Conservation (phyloP, 1,284 basidiomycete genomes). For the Fistulinella cinereoalba region DNA sequence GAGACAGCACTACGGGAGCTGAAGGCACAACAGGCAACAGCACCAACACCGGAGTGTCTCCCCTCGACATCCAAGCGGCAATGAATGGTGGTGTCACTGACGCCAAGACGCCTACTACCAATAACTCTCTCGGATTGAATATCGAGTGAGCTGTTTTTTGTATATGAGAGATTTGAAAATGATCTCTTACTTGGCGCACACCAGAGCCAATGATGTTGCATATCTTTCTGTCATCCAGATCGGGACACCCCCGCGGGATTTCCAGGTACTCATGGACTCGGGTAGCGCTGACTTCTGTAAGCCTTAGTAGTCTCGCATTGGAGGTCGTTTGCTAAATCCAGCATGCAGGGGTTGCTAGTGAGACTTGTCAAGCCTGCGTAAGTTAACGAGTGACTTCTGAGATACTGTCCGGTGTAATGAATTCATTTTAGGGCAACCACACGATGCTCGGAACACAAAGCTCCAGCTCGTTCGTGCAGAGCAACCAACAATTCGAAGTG, state of each 20-base stretch:
- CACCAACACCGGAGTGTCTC: conserved; percentile 34
- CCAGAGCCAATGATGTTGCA: conserved; percentile 45
- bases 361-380: conserved; percentile 31
- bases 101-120: conserved; percentile 51
- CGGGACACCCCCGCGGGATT: conserved; percentile 72
- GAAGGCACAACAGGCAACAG: conserved; percentile 12
- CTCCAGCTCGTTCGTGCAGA: conserved; percentile 66
- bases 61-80: conserved; percentile 40
- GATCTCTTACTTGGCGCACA: neutral
- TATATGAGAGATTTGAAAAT: neutral
- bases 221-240: conserved; percentile 75
- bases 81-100: conserved; percentile 43
- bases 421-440: conserved; percentile 54
- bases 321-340: neutral
- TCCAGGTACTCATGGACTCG: conserved; percentile 80
- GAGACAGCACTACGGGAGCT: conserved; percentile 4
- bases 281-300: conserved; percentile 81
- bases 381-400: conserved; percentile 5
- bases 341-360: conserved; percentile 28
- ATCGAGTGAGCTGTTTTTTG: conserved; percentile 53
- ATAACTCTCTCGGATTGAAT: conserved; percentile 66
- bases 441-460: conserved; percentile 60
- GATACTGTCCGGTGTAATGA: conserved; percentile 11
- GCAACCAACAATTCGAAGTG: conserved; percentile 58
- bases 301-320: neutral